Base-by-base conservation (phyloP, 2,329 filamentous ascomycete species). In the Chaetomium sp. region DNA sequence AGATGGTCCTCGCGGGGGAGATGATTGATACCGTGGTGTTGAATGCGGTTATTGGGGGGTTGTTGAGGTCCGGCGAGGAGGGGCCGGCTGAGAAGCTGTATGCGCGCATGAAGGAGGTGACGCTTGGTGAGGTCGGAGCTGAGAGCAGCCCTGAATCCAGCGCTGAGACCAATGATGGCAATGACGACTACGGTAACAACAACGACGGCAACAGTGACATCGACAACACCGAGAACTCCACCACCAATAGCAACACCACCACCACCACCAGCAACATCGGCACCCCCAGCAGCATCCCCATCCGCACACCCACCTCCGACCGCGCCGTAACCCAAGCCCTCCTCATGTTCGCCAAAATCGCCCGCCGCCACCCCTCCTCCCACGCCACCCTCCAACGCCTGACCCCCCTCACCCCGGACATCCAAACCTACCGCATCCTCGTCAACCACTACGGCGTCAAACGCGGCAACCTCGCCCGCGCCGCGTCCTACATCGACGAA, bases 1-100 rank as follows among this genome's bases (percentile, higher is more conserved):
- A 91, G 27, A 87, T 96, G 71, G 87, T 97, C n/a, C 76, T 87
- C 40, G 81, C 85, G 0, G 90, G 91, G 37, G 89, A 97, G 69
- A 85, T 96, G 59, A 85, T 99, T 54, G 92, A 97, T 69, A 91
- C 89, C 0, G 78, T 87, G 2, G 87, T 91, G 11, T 78, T 97
- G 69, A 97, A 97, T 67, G 89, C 87, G 63, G 84, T 96, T 64
- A 88, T 97, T 59, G 79, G 84, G 0, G 85, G 90, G 1, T 79
- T 97, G 19, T 77, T 96, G 44, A 79, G 84, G 54, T 85, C 86
- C 11, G 86, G 87, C 42, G 91, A 99, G 66, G 81, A 86, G 41
- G 73, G 78, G 6, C 85, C 89, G 0, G 94, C 91, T 2, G 85
- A 92, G 63, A 79, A 87, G 57, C 82, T 96, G 9, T 96, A 96